These are phyloP conservation scores for Gossypium laxum DNA, from an alignment of 441 rosid species.

Conservation along the genomic window DNA sequence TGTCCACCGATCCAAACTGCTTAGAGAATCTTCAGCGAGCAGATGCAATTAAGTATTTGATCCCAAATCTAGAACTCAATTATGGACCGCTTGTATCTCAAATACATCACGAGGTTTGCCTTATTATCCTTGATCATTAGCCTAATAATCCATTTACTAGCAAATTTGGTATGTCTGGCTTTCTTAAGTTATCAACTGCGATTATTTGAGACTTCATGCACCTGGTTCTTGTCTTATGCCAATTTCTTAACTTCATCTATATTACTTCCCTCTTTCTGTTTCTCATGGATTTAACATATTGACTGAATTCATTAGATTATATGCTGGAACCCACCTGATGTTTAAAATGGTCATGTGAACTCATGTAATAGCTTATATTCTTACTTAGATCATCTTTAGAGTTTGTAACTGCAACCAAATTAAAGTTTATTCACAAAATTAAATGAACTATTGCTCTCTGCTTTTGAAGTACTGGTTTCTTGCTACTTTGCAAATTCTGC, in stretches of 20 bases:
- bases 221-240: not conserved
- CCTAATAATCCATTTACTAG: not conserved
- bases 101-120: conserved; percentile 71
- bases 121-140: conserved; percentile 7
- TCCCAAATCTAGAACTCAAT: conserved; percentile 88
- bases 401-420: not conserved
- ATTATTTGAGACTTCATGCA: not conserved
- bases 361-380: not conserved
- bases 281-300: not conserved
- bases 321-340: not conserved
- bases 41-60: conserved; percentile 85
- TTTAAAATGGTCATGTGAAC: not conserved
- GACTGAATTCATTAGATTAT: not conserved
- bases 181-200: not conserved
- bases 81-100: conserved; percentile 69
- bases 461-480: not conserved
- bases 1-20: conserved; percentile 92
- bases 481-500: not conserved
- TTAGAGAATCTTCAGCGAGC: conserved; percentile 97
- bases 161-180: not conserved
- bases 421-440: not conserved
- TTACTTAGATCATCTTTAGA: not conserved
- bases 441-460: not conserved
- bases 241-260: not conserved
- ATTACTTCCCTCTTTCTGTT: not conserved